Base-by-base conservation (phyloP, 129 eudicot species). In the Artemisia annua region DNA sequence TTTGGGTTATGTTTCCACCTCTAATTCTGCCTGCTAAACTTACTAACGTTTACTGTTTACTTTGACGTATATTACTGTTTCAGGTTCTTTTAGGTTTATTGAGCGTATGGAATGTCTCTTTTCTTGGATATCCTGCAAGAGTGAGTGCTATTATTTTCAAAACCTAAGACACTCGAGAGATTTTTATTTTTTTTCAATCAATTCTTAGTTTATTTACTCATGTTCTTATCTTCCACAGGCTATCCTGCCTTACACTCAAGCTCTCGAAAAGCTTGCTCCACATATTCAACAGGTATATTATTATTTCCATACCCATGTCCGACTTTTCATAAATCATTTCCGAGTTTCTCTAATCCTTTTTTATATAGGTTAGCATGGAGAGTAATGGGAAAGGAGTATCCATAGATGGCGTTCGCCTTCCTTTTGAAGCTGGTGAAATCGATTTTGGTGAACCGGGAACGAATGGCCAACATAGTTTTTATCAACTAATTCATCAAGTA, bases 401-500 rank as follows among this genome's bases (percentile, higher is more conserved):
- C 70, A 90, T 94, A 75, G 98, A 94, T 70, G 98, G 98, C 32
- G 93, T 80, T 26, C 87, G 78, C 30, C 99, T 94, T 82, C 97
- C 97, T 66, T 90, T 84, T 78, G 96, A 88, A 78, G 76, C 97
- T 9, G 99, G 99, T 83, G 99, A 94, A 78, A 94, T 94, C 62
- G 99, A 94, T 85, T 94, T 94, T 76, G 99, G 99, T 51, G 99
- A 94, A 83, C 99, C 99, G 6, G 99, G 99, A 82, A 94, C 99
- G 53, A 94, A 94, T 71, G 99, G 99, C 51, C 99, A 94, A 70
- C 99, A 94, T 85, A 94, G 99, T 86, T 94, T 94, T 73, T 94
- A 94, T 81, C 99, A 94, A 79, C 82, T 94, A 80, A 94, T 94
- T 81, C 99, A 94, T 86, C 99, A 94, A 96, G 99, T 90, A 80